These are phyloP conservation scores for Aechmea fasciata DNA, from an alignment of 176 grass and related monocot genomes.

Conservation along the genomic window DNA sequence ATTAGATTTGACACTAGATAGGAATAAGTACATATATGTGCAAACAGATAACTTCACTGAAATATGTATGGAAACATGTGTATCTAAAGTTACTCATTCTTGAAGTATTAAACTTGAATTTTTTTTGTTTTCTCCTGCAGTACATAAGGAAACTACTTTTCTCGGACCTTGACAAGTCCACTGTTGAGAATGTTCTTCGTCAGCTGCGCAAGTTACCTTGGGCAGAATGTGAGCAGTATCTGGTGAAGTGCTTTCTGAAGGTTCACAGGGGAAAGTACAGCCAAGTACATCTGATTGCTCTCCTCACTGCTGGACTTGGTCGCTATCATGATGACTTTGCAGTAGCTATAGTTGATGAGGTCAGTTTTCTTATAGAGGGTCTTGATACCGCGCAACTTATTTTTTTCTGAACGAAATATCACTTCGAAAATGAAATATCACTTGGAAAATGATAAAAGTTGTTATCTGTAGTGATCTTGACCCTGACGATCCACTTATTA, in stretches of 20 bases:
- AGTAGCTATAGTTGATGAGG: constrained; percentile 82
- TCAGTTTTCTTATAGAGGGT: constrained; percentile 25
- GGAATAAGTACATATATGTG: no score
- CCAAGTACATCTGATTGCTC: constrained; percentile 84
- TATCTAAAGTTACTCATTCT: constrained; percentile 12
- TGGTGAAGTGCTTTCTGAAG: constrained; percentile 95
- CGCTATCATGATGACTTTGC: constrained; percentile 84
- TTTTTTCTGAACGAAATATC: not conserved
- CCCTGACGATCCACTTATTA: no score
- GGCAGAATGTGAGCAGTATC: constrained; percentile 76
- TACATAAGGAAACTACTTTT: constrained; percentile 97
- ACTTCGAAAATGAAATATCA: not conserved
- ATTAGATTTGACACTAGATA: not conserved
- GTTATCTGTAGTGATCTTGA: no score
- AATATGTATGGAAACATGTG: no score
- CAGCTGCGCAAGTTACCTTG: constrained; percentile 97
- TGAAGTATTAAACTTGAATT: constrained; percentile 19
- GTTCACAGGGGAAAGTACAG: constrained; percentile 99
- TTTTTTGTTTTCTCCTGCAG: constrained; percentile 32
- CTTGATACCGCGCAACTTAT: not conserved
- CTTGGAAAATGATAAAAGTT: not conserved
- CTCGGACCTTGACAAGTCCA: constrained; percentile 93
- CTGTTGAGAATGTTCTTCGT: constrained; percentile 75
- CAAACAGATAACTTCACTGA: no score
- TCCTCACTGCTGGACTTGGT: constrained; percentile 83